These are phyloP conservation scores for Teunomyces tritomae DNA, from an alignment of 805 yeast species.

Conservation along the genomic window DNA sequence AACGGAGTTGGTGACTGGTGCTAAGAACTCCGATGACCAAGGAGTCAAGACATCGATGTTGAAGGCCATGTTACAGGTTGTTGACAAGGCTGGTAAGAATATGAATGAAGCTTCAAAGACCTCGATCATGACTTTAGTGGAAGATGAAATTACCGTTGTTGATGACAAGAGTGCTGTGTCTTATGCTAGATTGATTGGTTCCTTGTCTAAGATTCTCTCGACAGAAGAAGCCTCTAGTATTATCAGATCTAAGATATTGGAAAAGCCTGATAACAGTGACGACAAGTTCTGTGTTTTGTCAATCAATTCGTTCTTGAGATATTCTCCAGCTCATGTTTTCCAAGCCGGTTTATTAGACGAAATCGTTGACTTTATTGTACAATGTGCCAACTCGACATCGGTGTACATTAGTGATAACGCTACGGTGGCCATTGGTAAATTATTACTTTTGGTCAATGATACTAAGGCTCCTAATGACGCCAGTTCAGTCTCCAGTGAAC, in stretches of 20 bases:
- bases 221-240: conserved; percentile 62
- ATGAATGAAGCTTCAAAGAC: conserved; percentile 72
- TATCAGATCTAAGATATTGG: conserved; percentile 57
- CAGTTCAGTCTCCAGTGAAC: conserved; percentile 7
- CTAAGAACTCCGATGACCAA: conserved; percentile 57
- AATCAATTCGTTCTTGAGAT: conserved; percentile 75
- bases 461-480: conserved; percentile 22
- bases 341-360: conserved; percentile 49
- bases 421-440: conserved; percentile 76
- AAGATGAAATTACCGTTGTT: conserved; percentile 54
- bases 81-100: conserved; percentile 71
- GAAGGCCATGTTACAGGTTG: conserved; percentile 80
- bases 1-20: conserved; percentile 76
- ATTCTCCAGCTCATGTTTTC: conserved; percentile 66
- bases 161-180: conserved; percentile 68
- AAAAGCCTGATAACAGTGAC: conserved; percentile 37
- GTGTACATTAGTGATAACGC: conserved; percentile 72
- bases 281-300: conserved; percentile 64
- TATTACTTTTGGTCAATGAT: conserved; percentile 54
- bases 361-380: conserved; percentile 47
- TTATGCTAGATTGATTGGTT: conserved; percentile 76
- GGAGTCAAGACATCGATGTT: conserved; percentile 86
- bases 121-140: conserved; percentile 68
- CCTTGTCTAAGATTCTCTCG: conserved; percentile 65
- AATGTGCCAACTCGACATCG: conserved; percentile 39